Evolutionary conservation across 2,329 filamentous ascomycete species (phyloP).

Genomic region (Myriangium duriaei): DNA sequence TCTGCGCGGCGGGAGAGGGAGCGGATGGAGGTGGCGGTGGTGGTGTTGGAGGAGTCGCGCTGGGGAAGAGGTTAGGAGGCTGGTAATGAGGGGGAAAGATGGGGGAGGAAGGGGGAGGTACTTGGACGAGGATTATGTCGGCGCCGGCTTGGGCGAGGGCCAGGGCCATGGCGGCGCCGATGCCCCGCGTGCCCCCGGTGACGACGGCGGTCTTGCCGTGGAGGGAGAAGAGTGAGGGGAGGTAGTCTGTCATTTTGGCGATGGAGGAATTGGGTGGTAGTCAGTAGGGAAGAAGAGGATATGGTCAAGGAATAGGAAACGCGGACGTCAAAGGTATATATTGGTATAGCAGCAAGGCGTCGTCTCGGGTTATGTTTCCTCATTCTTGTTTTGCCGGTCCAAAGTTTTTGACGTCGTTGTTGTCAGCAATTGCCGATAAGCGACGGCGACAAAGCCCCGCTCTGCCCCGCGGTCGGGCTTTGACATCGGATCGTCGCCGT

Average conservation of each 20-base stretch:
- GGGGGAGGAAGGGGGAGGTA: constrained; percentile 14
- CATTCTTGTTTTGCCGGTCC: no score
- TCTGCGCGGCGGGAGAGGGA: constrained; percentile 52
- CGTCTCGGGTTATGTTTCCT: no score
- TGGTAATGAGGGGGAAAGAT: not conserved
- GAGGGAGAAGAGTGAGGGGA: constrained; percentile 36
- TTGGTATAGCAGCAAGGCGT: no score
- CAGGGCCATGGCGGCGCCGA: constrained; percentile 39
- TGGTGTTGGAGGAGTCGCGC: constrained; percentile 42
- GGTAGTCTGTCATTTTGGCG: constrained; percentile 24
- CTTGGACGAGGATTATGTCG: constrained; percentile 39
- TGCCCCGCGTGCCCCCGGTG: constrained; percentile 38
- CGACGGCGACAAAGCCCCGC: no score
- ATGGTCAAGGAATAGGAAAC: not conserved
- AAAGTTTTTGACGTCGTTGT: no score
- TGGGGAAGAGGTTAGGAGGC: constrained; percentile 17
- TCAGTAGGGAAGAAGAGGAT: not conserved
- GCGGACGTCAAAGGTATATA: no score
- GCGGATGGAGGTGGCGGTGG: constrained; percentile 50
- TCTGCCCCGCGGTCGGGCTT: no score
- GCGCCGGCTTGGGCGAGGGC: constrained; percentile 39
- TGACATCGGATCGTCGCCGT: no score
- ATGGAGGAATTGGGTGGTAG: no score
- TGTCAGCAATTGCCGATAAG: no score
- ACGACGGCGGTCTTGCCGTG: constrained; percentile 38